These are phyloP conservation scores for Wickerhamiella qilinensis DNA, from an alignment of 805 yeast genomes.

Conservation along the genomic window DNA sequence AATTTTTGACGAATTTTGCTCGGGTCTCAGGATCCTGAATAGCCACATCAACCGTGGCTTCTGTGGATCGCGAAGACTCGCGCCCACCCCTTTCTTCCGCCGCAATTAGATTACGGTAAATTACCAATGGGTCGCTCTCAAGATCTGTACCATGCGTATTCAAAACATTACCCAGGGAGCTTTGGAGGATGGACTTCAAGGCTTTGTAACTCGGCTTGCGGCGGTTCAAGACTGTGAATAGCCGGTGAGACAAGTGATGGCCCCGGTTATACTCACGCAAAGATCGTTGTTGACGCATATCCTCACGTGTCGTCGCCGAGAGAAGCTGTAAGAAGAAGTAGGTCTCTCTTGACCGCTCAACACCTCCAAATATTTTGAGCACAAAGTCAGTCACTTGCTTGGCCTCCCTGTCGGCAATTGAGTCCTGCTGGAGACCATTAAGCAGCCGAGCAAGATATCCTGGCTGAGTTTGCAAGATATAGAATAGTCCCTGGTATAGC, in stretches of 20 bases:
- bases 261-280: constrained; percentile 13
- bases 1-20: constrained; percentile 48
- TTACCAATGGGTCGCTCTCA: constrained; percentile 61
- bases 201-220: constrained; percentile 22
- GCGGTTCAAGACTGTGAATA: constrained; percentile 26
- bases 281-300: constrained; percentile 4
- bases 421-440: constrained; percentile 15
- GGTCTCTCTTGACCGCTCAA: constrained; percentile 48
- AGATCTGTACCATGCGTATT: constrained; percentile 33
- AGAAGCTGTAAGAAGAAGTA: constrained; percentile 45
- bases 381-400: constrained; percentile 20
- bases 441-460: constrained; percentile 45
- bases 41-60: constrained; percentile 45
- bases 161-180: constrained; percentile 20
- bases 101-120: constrained; percentile 16
- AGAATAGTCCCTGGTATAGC: constrained; percentile 62
- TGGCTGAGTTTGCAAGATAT: constrained; percentile 72
- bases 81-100: constrained; percentile 13
- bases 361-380: constrained; percentile 22
- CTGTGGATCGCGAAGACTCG: constrained; percentile 20
- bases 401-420: constrained; percentile 20
- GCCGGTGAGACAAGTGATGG: constrained; percentile 28
- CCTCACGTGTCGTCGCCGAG: constrained; percentile 12
- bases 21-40: constrained; percentile 69
- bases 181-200: constrained; percentile 23